phyloP scores from a whole-genome alignment of 2,329 filamentous ascomycete species.

The Clonostachys solani region DNA sequence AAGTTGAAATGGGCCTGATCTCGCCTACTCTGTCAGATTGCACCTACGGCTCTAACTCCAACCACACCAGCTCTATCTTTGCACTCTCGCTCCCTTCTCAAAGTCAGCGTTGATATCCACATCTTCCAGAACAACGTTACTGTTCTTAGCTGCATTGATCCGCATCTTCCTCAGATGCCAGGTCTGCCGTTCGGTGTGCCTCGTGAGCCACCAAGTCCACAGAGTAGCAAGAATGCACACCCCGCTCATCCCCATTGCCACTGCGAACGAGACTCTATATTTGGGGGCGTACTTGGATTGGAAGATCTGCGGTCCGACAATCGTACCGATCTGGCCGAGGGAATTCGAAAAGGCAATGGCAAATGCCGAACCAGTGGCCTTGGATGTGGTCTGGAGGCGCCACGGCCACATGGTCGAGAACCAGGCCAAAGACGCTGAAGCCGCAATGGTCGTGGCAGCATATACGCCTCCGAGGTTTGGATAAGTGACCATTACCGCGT shows the following conservation, averaged over 20 bases:
- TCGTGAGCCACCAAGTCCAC: neutral
- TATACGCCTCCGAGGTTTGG: neutral
- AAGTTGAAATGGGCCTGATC: too few species aligned
- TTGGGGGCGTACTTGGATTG: neutral
- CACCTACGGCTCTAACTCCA: too few species aligned
- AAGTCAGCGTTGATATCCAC: neutral
- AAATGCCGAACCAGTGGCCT: neutral
- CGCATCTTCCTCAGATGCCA: neutral
- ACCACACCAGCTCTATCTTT: too few species aligned
- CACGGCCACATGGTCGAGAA: neutral
- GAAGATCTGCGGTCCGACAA: neutral
- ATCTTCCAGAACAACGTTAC: neutral
- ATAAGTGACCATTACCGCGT: neutral
- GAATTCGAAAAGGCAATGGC: neutral
- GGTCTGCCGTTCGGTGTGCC: neutral
- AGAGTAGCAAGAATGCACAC: neutral
- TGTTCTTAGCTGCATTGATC: neutral
- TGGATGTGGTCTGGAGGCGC: neutral
- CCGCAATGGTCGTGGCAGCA: neutral
- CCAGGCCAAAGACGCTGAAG: neutral
- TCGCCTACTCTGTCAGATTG: too few species aligned
- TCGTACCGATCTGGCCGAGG: neutral
- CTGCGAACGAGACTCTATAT: neutral
- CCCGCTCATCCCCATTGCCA: neutral
- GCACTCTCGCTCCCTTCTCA: neutral